Evolutionary conservation across 306 rosid species (phyloP).

Genomic region (Inga oerstediana): DNA sequence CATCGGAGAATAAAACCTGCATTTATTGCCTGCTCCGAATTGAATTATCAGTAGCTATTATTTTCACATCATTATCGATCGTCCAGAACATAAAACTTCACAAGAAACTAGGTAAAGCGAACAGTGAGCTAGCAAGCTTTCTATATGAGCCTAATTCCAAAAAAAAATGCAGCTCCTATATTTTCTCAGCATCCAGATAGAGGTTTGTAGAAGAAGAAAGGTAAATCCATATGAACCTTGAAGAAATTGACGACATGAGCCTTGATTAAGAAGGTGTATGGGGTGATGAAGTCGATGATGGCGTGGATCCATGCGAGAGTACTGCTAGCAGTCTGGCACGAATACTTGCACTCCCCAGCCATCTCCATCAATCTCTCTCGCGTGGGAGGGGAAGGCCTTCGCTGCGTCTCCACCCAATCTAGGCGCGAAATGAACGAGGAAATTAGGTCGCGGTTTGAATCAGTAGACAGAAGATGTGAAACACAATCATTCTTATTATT

Average conservation of each 20-base stretch:
- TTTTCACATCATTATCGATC: not conserved
- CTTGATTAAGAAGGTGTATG: constrained; percentile 54
- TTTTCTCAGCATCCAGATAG: not conserved
- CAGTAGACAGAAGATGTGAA: not conserved
- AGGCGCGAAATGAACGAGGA: not conserved
- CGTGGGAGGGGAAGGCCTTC: not conserved
- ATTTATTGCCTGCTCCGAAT: not conserved
- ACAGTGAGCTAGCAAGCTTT: not conserved
- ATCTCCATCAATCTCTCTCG: not conserved
- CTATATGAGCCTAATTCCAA: not conserved
- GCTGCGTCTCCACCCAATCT: not conserved
- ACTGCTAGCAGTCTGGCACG: constrained; percentile 57
- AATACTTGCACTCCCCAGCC: constrained; percentile 36
- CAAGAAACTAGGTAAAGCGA: not conserved
- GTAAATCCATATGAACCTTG: constrained; percentile 38
- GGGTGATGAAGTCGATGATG: constrained; percentile 62
- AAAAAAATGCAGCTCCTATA: not conserved
- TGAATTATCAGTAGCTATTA: not conserved
- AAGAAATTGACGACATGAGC: constrained; percentile 88
- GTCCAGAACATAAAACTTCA: not conserved
- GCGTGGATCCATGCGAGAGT: constrained; percentile 74
- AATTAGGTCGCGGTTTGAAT: not conserved
- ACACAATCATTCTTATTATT: not conserved
- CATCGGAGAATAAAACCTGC: not conserved
- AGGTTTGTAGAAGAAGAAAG: not conserved